phyloP scores from a whole-genome alignment of 1,139 yeast species.

The Candida mesenterica region DNA sequence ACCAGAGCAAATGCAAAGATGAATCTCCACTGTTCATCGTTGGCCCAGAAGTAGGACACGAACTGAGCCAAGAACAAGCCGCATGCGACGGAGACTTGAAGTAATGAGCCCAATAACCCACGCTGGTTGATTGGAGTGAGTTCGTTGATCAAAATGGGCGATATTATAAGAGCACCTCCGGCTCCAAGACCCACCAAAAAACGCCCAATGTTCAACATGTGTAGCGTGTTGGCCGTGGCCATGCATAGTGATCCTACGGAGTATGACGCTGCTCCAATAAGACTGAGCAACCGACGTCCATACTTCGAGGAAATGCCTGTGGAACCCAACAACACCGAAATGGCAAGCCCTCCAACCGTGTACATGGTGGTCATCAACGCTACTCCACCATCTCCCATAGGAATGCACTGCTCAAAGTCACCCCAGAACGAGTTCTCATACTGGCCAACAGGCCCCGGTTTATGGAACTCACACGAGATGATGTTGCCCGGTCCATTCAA shows the following conservation, averaged over 20 bases:
- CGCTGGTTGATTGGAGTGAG: conserved; percentile 38
- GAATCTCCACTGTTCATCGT: conserved; percentile 36
- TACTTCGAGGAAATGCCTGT: conserved; percentile 21
- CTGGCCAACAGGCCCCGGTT: conserved; percentile 21
- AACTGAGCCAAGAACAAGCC: conserved; percentile 37
- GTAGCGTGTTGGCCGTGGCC: conserved; percentile 22
- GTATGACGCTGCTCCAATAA: conserved; percentile 25
- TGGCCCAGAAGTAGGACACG: conserved; percentile 32
- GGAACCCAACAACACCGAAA: conserved; percentile 34
- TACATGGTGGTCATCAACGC: conserved; percentile 37
- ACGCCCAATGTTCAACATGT: conserved; percentile 27
- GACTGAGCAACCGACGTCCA: conserved; percentile 30
- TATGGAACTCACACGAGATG: conserved; percentile 43
- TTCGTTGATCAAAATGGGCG: conserved; percentile 40
- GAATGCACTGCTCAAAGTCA: conserved; percentile 30
- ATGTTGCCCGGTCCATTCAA: conserved; percentile 77
- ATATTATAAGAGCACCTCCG: conserved; percentile 36
- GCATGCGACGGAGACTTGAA: conserved; percentile 36
- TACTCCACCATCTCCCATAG: conserved; percentile 22
- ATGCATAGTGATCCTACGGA: conserved; percentile 28
- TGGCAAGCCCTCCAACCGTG: conserved; percentile 37
- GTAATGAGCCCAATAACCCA: conserved; percentile 37
- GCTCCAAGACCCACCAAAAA: conserved; percentile 38
- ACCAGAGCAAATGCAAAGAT: conserved; percentile 28
- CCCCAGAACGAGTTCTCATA: conserved; percentile 31